phyloP scores from a whole-genome alignment of 2,329 filamentous ascomycete species.

The Diaporthe velutina region DNA sequence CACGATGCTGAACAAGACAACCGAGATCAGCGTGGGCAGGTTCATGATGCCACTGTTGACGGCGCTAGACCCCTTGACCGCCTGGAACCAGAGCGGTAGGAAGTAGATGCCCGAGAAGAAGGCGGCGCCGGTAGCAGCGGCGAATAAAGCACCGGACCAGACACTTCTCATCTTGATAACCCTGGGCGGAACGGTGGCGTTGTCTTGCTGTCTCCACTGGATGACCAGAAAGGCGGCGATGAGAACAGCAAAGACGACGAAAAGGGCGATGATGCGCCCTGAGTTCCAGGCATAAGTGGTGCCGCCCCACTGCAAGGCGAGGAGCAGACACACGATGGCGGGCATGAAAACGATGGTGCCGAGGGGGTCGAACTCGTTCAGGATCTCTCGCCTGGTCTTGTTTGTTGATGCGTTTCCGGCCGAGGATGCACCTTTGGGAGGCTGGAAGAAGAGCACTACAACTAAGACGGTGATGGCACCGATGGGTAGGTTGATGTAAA shows the following conservation, averaged over 20 bases:
- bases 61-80: slow-evolving; percentile 52
- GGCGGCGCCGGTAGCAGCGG: slow-evolving; percentile 50
- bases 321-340: slow-evolving; percentile 58
- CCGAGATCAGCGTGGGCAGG: slow-evolving; percentile 51
- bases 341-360: slow-evolving; percentile 49
- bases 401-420: slow-evolving; percentile 33
- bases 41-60: slow-evolving; percentile 53
- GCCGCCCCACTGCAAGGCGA: slow-evolving; percentile 63
- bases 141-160: slow-evolving; percentile 47
- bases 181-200: slow-evolving; percentile 56
- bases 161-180: slow-evolving; percentile 55
- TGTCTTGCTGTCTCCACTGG: slow-evolving; percentile 53
- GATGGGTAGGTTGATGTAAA: slow-evolving; percentile 52
- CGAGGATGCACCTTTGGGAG: slow-evolving; percentile 39
- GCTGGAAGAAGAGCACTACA: slow-evolving; percentile 47
- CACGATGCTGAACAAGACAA: slow-evolving; percentile 49
- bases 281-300: slow-evolving; percentile 54
- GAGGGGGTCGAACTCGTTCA: slow-evolving; percentile 46
- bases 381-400: slow-evolving; percentile 41
- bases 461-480: slow-evolving; percentile 48
- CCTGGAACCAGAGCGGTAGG: slow-evolving; percentile 55
- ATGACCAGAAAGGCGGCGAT: slow-evolving; percentile 50
- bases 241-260: slow-evolving; percentile 52
- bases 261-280: slow-evolving; percentile 54
- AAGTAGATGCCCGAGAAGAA: slow-evolving; percentile 48